phyloP scores from a whole-genome alignment of 768 basidiomycete species.

The Tricholoma sp. region DNA sequence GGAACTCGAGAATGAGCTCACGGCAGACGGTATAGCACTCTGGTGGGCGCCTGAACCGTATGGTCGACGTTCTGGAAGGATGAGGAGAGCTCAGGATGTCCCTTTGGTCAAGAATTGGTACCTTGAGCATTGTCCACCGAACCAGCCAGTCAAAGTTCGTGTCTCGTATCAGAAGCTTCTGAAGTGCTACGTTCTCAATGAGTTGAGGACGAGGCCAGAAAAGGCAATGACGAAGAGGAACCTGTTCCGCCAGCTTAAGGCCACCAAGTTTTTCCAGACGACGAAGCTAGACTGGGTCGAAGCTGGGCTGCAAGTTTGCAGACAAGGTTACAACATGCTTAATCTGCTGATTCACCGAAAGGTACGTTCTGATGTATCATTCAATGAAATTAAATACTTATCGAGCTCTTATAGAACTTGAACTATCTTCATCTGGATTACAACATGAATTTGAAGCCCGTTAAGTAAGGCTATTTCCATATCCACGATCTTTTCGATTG shows the following conservation, averaged over 20 bases:
- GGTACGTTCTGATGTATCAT: slow-evolving; percentile 32
- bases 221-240: slow-evolving; percentile 99
- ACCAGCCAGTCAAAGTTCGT: slow-evolving; percentile 94
- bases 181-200: slow-evolving; percentile 94
- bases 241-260: slow-evolving; percentile 90
- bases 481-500: not conserved
- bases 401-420: slow-evolving; percentile 51
- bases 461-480: slow-evolving; percentile 46
- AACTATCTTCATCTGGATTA: slow-evolving; percentile 96
- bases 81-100: slow-evolving; percentile 91
- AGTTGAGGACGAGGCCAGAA: slow-evolving; percentile 81
- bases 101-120: slow-evolving; percentile 99
- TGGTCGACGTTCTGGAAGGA: slow-evolving; percentile 85
- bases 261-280: slow-evolving; percentile 99
- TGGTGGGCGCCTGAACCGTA: slow-evolving; percentile 99
- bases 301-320: slow-evolving; percentile 95
- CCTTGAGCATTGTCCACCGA: slow-evolving; percentile 95
- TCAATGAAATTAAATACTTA: not conserved
- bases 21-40: slow-evolving; percentile 93
- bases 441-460: slow-evolving; percentile 98
- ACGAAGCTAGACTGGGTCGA: slow-evolving; percentile 99
- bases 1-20: slow-evolving; percentile 82
- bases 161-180: slow-evolving; percentile 98
- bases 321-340: slow-evolving; percentile 99
- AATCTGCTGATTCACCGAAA: slow-evolving; percentile 99